A percentile compares a stretch with the other conserved stretches of the same genome.
These are phyloP conservation scores for Trichoderma sp. DNA, from an alignment of 2,329 filamentous ascomycete species.

Conservation along the genomic window DNA sequence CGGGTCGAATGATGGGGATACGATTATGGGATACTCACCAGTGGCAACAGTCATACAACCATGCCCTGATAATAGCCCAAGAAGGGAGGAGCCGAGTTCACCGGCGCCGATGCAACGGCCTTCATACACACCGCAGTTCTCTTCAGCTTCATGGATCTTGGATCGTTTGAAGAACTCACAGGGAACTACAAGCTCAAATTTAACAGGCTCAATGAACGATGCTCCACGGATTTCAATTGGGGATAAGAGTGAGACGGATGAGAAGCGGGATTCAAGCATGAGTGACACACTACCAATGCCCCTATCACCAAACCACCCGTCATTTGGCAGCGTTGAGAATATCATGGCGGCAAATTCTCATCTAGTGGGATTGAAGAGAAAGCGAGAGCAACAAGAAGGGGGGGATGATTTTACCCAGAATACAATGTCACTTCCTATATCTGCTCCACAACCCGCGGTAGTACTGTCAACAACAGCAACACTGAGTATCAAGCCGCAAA, in stretches of 20 bases:
- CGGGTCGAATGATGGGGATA: background rate
- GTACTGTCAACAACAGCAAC: conserved; percentile 10
- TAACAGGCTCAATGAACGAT: background rate
- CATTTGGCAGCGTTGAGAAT: background rate
- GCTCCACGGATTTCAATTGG: background rate
- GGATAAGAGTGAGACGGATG: background rate
- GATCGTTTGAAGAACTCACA: conserved; percentile 34
- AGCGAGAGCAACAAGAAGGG: conserved; percentile 33
- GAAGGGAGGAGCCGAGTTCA: background rate
- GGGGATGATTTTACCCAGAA: conserved; percentile 40
- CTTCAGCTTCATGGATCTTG: conserved; percentile 37
- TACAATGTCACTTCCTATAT: conserved; percentile 39
- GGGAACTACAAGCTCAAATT: background rate
- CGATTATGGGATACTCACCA: background rate
- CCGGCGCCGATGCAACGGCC: background rate
- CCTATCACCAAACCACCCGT: background rate
- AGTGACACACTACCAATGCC: conserved; percentile 28
- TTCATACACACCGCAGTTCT: conserved; percentile 41
- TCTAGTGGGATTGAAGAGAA: conserved; percentile 37
- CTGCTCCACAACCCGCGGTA: background rate
- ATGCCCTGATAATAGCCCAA: background rate
- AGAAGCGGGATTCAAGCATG: background rate
- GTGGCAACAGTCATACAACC: background rate
- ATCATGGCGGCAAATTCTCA: conserved; percentile 5
- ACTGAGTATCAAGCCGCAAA: background rate